Evolutionary conservation across 805 yeast genomes (phyloP).

Genomic region (Metschnikowia cerradonensis): DNA sequence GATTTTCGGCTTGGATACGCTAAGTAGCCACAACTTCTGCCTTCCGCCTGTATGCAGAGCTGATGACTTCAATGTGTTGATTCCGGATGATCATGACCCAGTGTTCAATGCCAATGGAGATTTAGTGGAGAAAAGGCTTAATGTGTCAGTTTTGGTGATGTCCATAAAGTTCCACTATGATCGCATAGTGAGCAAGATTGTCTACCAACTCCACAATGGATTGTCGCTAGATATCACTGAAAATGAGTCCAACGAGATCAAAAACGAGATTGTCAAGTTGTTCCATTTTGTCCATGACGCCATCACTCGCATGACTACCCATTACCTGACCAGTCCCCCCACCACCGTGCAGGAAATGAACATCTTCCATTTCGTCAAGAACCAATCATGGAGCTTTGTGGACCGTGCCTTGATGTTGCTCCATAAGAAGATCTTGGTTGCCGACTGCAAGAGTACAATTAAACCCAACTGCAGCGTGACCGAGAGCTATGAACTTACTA

Average conservation of each 20-base stretch:
- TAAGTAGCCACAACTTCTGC: constrained; percentile 53
- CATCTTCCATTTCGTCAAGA: constrained; percentile 44
- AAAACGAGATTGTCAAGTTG: constrained; percentile 46
- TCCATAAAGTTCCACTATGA: constrained; percentile 53
- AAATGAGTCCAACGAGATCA: constrained; percentile 42
- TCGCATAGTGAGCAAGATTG: constrained; percentile 50
- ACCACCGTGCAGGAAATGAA: constrained; percentile 39
- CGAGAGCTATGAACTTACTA: background rate
- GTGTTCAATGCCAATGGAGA: constrained; percentile 24
- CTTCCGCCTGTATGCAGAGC: constrained; percentile 50
- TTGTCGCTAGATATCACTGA: constrained; percentile 39
- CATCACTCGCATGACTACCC: constrained; percentile 35
- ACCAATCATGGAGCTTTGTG: constrained; percentile 49
- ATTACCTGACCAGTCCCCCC: constrained; percentile 35
- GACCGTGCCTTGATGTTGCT: constrained; percentile 49
- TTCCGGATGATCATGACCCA: constrained; percentile 48
- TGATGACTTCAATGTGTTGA: constrained; percentile 53
- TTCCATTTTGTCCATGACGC: constrained; percentile 49
- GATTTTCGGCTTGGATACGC: constrained; percentile 54
- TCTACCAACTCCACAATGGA: constrained; percentile 48
- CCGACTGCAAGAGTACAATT: constrained; percentile 18
- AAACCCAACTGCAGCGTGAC: background rate
- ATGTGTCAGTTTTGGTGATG: constrained; percentile 45
- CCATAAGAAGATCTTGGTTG: constrained; percentile 40
- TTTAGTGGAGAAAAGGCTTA: constrained; percentile 33